A percentile compares a stretch with the other conserved stretches of the same genome.
phyloP scores from a whole-genome alignment of 805 yeast species.

The Candida nemodendra region DNA sequence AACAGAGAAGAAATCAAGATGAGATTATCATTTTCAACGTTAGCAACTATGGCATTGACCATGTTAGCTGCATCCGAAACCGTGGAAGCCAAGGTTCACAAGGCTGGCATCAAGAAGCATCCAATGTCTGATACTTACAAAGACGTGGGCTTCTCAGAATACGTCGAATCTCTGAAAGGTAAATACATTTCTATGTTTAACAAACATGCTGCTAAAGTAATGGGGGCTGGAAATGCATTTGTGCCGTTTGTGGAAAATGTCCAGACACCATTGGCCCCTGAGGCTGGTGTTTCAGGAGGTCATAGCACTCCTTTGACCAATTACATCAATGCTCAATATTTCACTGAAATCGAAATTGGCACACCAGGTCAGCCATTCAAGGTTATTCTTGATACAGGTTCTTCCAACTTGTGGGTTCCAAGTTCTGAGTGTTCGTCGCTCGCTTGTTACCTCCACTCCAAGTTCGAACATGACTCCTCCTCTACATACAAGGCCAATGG shows the following conservation, averaged over 20 bases:
- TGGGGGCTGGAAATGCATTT: slow-evolving; percentile 29
- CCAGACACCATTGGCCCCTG: slow-evolving; percentile 1
- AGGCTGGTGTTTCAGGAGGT: slow-evolving; percentile 34
- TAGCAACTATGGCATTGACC: slow-evolving; percentile 41
- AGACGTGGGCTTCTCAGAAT: slow-evolving; percentile 44
- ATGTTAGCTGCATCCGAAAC: slow-evolving; percentile 27
- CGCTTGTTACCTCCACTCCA: slow-evolving; percentile 92
- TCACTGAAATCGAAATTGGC: slow-evolving; percentile 85
- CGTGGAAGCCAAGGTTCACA: slow-evolving; percentile 42
- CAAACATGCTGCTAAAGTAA: slow-evolving; percentile 26
- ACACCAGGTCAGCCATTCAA: slow-evolving; percentile 93
- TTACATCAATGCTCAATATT: slow-evolving; percentile 95
- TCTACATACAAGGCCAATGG: slow-evolving; percentile 86
- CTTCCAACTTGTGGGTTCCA: slow-evolving; percentile 97
- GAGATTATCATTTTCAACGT: slow-evolving; percentile 38
- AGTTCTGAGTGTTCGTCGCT: slow-evolving; percentile 83
- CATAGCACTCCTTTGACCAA: slow-evolving; percentile 87
- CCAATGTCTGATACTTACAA: slow-evolving; percentile 47
- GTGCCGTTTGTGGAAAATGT: slow-evolving; percentile 41
- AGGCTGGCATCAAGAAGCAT: slow-evolving; percentile 46
- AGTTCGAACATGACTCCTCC: slow-evolving; percentile 84
- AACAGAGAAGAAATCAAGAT: too few relatives aligned
- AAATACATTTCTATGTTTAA: slow-evolving; percentile 46
- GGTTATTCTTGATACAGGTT: slow-evolving; percentile 94
- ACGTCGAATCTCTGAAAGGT: slow-evolving; percentile 46